Evolutionary conservation across 257 asterid species (phyloP).

Genomic region (Henckelia pumila): DNA sequence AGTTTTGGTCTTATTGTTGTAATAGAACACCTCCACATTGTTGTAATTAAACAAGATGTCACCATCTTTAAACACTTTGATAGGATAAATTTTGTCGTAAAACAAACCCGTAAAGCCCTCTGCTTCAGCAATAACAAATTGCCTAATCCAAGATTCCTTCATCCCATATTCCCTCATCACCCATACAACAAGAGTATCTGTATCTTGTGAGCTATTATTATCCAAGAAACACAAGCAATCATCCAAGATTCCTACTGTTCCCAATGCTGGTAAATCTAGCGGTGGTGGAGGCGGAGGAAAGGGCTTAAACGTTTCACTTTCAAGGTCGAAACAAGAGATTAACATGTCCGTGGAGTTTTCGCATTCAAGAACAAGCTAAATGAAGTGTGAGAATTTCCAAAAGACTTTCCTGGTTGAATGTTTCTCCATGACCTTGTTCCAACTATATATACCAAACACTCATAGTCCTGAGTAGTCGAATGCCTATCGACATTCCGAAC

Average conservation of each 20-base stretch:
- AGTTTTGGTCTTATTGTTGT: neutral
- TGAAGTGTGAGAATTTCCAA: neutral
- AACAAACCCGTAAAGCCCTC: neutral
- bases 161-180: neutral
- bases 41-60: neutral
- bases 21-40: neutral
- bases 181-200: neutral
- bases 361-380: neutral
- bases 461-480: neutral
- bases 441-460: neutral
- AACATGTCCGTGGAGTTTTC: neutral
- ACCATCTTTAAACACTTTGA: neutral
- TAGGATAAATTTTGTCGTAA: neutral
- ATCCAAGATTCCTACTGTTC: neutral
- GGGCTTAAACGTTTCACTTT: neutral
- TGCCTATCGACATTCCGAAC: neutral
- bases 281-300: neutral
- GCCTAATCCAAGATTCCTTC: neutral
- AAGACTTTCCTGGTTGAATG: neutral
- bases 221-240: neutral
- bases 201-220: neutral
- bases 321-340: neutral
- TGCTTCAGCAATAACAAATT: neutral
- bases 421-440: neutral
- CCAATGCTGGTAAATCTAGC: neutral